Conservation (phyloP, 768 basidiomycete species). For the Gloeophyllum trabeum region DNA sequence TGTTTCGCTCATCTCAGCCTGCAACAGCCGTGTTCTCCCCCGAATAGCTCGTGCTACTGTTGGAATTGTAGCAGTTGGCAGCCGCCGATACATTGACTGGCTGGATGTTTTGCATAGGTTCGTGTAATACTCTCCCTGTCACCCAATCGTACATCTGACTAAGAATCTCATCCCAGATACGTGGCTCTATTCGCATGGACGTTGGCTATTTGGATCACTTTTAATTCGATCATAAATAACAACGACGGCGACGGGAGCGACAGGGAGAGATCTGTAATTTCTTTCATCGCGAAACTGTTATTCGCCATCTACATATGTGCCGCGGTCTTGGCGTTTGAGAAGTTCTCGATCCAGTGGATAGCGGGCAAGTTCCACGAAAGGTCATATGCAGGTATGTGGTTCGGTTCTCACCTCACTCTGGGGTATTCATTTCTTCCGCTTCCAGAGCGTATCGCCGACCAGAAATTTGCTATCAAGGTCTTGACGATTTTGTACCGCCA, state of each 20-base stretch:
- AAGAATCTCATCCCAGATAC: conserved; percentile 24
- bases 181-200: conserved; percentile 63
- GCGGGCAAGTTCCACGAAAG: conserved; percentile 73
- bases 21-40: conserved; percentile 37
- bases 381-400: conserved; percentile 44
- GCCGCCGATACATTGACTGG: conserved; percentile 75
- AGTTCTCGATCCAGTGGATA: conserved; percentile 81
- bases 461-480: conserved; percentile 65
- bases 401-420: background rate
- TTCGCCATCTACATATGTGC: conserved; percentile 67
- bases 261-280: conserved; percentile 29
- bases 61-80: conserved; percentile 62
- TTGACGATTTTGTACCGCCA: conserved; percentile 71
- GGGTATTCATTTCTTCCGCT: background rate
- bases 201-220: conserved; percentile 57
- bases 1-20: conserved; percentile 5
- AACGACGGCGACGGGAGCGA: conserved; percentile 19
- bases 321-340: conserved; percentile 66
- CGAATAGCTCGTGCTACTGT: conserved; percentile 47
- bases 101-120: conserved; percentile 52
- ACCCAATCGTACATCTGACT: conserved; percentile 12
- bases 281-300: conserved; percentile 50
- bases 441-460: conserved; percentile 69
- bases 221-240: conserved; percentile 52
- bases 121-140: conserved; percentile 8